Evolutionary conservation across 352 stramenopile species (phyloP).

Genomic region (Halophytophthora polymorphica): DNA sequence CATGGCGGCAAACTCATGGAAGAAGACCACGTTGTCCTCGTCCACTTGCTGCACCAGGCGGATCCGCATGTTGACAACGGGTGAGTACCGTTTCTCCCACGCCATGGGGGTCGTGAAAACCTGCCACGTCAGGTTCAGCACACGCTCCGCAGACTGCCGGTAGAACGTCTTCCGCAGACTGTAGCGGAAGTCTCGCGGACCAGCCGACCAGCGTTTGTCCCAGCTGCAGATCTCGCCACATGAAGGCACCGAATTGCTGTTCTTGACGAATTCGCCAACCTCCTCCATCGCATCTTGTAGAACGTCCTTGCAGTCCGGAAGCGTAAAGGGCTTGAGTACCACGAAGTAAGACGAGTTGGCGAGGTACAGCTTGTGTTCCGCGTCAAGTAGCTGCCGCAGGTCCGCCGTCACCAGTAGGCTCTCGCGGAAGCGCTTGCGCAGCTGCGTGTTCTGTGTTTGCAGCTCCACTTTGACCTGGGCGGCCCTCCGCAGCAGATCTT

Average conservation of each 20-base stretch:
- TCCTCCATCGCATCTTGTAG: too few relatives aligned
- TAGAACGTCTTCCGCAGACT: conserved; percentile 8
- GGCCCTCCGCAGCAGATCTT: too few relatives aligned
- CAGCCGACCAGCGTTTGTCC: too few relatives aligned
- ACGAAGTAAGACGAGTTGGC: neutral
- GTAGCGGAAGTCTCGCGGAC: conserved; percentile 6
- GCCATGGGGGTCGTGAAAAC: neutral
- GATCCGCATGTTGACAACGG: neutral
- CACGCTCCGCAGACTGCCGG: neutral
- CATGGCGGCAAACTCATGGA: conserved; percentile 4
- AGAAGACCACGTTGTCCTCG: conserved; percentile 11
- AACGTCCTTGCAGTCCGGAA: too few relatives aligned
- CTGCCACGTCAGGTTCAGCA: neutral
- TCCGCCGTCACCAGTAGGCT: too few relatives aligned
- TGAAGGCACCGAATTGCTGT: too few relatives aligned
- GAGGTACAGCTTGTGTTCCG: conserved; percentile 4
- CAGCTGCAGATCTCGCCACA: too few relatives aligned
- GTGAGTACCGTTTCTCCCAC: neutral
- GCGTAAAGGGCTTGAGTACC: neutral
- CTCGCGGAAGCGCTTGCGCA: too few relatives aligned
- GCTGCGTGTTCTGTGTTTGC: too few relatives aligned
- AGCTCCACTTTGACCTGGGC: too few relatives aligned
- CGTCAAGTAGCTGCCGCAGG: neutral
- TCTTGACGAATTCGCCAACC: too few relatives aligned
- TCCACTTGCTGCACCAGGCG: conserved; percentile 5